phyloP scores from a whole-genome alignment of 768 basidiomycete species.

The Fibroporia radiculosa region DNA sequence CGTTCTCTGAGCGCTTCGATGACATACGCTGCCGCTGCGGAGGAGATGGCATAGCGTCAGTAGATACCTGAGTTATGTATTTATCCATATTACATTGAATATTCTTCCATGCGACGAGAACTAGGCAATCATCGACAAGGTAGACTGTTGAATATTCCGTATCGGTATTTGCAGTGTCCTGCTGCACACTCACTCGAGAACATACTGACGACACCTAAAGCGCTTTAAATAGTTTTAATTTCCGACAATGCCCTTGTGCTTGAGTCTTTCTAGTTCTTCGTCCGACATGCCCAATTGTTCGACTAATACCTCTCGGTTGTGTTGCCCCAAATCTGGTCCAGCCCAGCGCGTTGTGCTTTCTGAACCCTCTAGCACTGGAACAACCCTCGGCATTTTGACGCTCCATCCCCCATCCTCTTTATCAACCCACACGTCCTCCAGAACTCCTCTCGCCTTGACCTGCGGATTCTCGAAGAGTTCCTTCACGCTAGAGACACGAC shows the following conservation, averaged over 20 bases:
- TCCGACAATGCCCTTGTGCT: conserved; percentile 20
- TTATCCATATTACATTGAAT: conserved; percentile 2
- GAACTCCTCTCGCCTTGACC: conserved; percentile 41
- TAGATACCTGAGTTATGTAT: not conserved
- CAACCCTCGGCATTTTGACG: conserved; percentile 61
- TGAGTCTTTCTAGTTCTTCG: conserved; percentile 18
- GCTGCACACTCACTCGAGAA: too few species aligned
- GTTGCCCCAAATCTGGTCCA: conserved; percentile 55
- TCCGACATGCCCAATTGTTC: conserved; percentile 21
- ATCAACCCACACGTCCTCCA: conserved; percentile 51
- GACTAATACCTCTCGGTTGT: conserved; percentile 26
- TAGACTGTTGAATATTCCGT: too few species aligned
- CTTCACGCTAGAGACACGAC: conserved; percentile 53
- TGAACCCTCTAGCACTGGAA: conserved; percentile 54
- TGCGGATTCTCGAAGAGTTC: conserved; percentile 58
- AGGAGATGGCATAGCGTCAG: conserved; percentile 47
- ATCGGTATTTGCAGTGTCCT: too few species aligned
- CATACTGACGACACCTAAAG: too few species aligned
- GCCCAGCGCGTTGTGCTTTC: conserved; percentile 57
- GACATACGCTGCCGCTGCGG: conserved; percentile 42
- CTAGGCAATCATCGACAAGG: too few species aligned
- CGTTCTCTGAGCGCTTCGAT: conserved; percentile 47
- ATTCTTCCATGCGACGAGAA: too few species aligned
- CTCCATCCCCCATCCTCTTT: conserved; percentile 40
- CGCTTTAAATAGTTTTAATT: too few species aligned